Base-by-base conservation (phyloP, 1,284 basidiomycete species). In the Grifola frondosa region DNA sequence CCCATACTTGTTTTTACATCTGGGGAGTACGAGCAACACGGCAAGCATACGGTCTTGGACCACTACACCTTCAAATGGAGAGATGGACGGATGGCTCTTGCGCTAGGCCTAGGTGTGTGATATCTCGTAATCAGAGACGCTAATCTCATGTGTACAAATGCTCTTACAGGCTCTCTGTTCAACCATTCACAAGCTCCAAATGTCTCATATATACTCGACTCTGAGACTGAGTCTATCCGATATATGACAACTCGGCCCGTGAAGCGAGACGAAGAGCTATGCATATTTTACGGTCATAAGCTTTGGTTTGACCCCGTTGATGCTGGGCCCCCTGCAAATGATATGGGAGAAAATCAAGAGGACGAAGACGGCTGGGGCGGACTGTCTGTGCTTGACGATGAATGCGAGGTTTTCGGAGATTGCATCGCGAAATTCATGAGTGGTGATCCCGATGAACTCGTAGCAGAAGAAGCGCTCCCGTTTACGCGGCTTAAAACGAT, bases 61-160 rank as follows among this genome's bases (percentile, higher is more conserved):
- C 82, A 87, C 37, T 95, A 95, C 61, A 84, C 90, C 0, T 95
- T 95, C 59, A 84, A 80, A 31, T 97, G 91, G 88, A 67, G 70
- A 35, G 78, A 81, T 50, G 86, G 86, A 0, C 78, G 80, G 2
- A 91, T 92, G 88, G 94, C 89, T 1, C 73, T 98, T 2, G 88
- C 90, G 0, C 65, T 96, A 0, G 94, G 94, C 2, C 71, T 96
- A 21, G 93, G 91, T 92, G 59, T 51, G 74, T 63, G 3, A 13
- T 12, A 29, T 30, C 21, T 16, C 17, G 5, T n/a, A 13, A 30
- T 30, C 29, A n/a, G 29, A 30, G 29, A 13, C 29, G 17, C n/a
- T n/a, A 30, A 13, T 30, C 5, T 30, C 29, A 13, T 16, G 17
- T 30, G 29, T 6, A 6, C n/a, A 5, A 6, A 30, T 30, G 28